A percentile compares a stretch with the other conserved stretches of the same genome.
Evolutionary conservation across 192 early-diverging fungal species (phyloP).

Genomic region (Backusella circina): DNA sequence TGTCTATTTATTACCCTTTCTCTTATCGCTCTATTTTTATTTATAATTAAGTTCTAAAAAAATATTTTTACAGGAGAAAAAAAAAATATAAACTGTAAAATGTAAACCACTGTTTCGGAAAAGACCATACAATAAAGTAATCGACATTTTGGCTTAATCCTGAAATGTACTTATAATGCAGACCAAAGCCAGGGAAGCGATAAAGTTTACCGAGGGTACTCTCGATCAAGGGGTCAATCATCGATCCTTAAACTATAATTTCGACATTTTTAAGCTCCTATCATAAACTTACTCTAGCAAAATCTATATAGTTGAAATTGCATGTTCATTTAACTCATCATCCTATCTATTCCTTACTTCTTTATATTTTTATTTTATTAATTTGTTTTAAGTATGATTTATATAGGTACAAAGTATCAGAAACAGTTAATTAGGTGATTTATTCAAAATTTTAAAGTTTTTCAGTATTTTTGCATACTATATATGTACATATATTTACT

Average conservation of each 20-base stretch:
- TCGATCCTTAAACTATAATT: not conserved
- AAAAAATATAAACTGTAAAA: not conserved
- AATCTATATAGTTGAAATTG: not conserved
- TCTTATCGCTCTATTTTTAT: not conserved
- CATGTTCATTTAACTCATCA: no score
- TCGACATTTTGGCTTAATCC: not conserved
- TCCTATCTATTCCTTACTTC: no score
- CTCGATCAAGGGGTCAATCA: not conserved
- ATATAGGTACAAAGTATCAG: not conserved
- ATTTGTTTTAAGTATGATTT: not conserved
- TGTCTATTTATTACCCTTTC: not conserved
- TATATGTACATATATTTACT: not conserved
- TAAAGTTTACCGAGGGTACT: not conserved
- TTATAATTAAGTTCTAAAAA: not conserved
- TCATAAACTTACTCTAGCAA: not conserved
- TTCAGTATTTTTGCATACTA: not conserved
- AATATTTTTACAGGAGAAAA: not conserved
- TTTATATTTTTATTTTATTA: not conserved
- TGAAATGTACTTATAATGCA: not conserved
- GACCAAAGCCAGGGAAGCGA: not conserved
- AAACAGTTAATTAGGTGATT: not conserved
- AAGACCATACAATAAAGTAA: not conserved
- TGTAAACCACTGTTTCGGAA: not conserved
- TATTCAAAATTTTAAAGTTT: not conserved
- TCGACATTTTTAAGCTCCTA: not conserved